phyloP scores from a whole-genome alignment of 129 eudicot genomes.

The Arctium lappa region DNA sequence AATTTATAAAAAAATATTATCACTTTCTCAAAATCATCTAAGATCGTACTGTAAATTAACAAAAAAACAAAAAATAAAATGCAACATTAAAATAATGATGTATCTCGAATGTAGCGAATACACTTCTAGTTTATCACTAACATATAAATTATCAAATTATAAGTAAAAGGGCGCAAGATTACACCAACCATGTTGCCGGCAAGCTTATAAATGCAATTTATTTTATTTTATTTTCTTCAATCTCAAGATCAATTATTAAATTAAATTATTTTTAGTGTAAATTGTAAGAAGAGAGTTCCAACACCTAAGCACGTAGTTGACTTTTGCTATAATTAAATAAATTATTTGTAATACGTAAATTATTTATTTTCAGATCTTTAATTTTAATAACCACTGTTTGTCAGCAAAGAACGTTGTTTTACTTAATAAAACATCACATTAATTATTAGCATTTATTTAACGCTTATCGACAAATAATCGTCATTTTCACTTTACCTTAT shows the following conservation, averaged over 20 bases:
- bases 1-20: no score
- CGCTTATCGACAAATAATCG: no score
- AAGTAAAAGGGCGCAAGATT: neutral
- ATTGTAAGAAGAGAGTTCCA: slow-evolving; percentile 36
- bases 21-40: no score
- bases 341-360: neutral
- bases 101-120: no score
- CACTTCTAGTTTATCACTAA: no score
- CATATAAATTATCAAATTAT: no score
- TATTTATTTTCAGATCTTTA: slow-evolving; percentile 12
- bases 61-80: no score
- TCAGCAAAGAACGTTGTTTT: neutral
- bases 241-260: slow-evolving; percentile 37
- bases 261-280: slow-evolving; percentile 26
- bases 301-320: slow-evolving; percentile 44
- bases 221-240: slow-evolving; percentile 32
- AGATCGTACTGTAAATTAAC: no score
- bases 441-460: neutral
- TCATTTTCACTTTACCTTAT: no score
- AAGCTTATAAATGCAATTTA: slow-evolving; percentile 31
- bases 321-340: slow-evolving; percentile 9
- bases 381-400: neutral
- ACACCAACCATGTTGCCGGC: slow-evolving; percentile 35
- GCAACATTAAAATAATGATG: no score
- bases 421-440: neutral